Percentiles rank a stretch among this genome's conserved stretches.
These are phyloP conservation scores for Knufia petricola DNA, from an alignment of 2,329 filamentous ascomycete species.

Conservation along the genomic window DNA sequence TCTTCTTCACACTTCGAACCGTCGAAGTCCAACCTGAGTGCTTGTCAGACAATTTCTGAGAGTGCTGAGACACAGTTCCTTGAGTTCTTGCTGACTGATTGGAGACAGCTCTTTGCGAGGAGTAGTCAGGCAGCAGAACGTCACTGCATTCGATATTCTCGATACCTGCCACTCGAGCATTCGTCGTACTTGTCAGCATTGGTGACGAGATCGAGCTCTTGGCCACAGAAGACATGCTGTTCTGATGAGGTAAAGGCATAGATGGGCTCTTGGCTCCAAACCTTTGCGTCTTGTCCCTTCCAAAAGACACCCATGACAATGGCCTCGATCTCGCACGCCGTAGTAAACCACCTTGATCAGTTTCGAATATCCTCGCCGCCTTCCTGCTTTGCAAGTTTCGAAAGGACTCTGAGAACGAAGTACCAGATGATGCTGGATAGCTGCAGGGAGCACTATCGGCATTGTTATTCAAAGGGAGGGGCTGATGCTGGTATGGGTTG, in stretches of 20 bases:
- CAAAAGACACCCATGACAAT: slow-evolving; percentile 20
- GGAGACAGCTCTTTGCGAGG: neutral
- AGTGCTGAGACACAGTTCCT: neutral
- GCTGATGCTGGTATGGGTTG: slow-evolving; percentile 18
- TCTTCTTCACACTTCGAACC: slow-evolving; percentile 5
- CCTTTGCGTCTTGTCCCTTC: slow-evolving; percentile 4
- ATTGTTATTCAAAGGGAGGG: slow-evolving; percentile 1
- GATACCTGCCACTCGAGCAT: slow-evolving; percentile 18
- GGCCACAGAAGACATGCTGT: slow-evolving; percentile 19
- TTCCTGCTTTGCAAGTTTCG: neutral
- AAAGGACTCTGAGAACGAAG: slow-evolving; percentile 11
- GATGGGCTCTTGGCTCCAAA: slow-evolving; percentile 12
- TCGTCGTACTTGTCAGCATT: slow-evolving; percentile 22
- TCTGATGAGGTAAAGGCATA: slow-evolving; percentile 15
- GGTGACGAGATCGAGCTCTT: slow-evolving; percentile 21
- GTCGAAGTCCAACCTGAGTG: neutral
- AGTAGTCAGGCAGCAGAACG: slow-evolving; percentile 8
- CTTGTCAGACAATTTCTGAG: neutral
- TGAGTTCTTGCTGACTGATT: neutral
- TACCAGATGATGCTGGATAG: slow-evolving; percentile 16
- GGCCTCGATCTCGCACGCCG: slow-evolving; percentile 7
- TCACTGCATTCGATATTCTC: slow-evolving; percentile 20
- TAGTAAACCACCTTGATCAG: neutral
- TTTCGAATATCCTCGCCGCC: neutral
- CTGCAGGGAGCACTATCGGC: neutral